Evolutionary conservation across 2,329 filamentous ascomycete species (phyloP), one percentile per base, ranked within the genome.

Genomic region (Tolypocladium paradoxum): DNA sequence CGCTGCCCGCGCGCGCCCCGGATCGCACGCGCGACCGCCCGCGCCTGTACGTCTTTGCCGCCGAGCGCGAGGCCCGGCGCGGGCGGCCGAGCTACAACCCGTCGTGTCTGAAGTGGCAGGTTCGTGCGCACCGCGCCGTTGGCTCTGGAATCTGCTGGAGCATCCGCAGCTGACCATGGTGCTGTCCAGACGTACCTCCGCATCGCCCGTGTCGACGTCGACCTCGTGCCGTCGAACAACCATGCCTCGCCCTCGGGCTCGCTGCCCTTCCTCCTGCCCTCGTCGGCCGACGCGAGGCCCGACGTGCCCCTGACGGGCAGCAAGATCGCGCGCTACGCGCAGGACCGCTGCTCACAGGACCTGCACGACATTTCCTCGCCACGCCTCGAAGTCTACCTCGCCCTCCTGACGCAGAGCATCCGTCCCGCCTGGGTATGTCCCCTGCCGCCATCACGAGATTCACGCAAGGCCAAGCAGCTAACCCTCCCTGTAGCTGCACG

Each of bases 31-130:
- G 65, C 71, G 51, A 66, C 22, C 66, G 73, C 6, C 75, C 79
- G 56, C 77, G 81, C 11, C 75, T 99, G 9, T 90, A 90, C 68
- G 76, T 96, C 53, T 97, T 96, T 70, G 79, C 82, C 55, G 81
- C 78, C 16, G 73, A 81, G 1, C 72, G 77, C n/a, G 85, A 82
- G 61, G 86, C 83, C 35, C 67, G 69, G 53, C 65, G 65, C 38
- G 83, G 83, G 5, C 71, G 75, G 33, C 87, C 90, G 29, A 95
- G 89, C 58, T 95, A 87, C 72, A 97, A 97, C 67, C 93, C 93
- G 12, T 83, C 84, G 54, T 99, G 93, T 74, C 76, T 97, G 64
- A 96, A 92, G 75, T 97, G 90, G 90, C 93, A 97, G 87, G 90
- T 92, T 29, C 24, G 52, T 43, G 14, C 20, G 6, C 29, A 12